Percentiles rank a stretch among this genome's conserved stretches.
Evolutionary conservation across 108 stramenopile genomes (phyloP).

Genomic region (Poteriospumella lacustris): DNA sequence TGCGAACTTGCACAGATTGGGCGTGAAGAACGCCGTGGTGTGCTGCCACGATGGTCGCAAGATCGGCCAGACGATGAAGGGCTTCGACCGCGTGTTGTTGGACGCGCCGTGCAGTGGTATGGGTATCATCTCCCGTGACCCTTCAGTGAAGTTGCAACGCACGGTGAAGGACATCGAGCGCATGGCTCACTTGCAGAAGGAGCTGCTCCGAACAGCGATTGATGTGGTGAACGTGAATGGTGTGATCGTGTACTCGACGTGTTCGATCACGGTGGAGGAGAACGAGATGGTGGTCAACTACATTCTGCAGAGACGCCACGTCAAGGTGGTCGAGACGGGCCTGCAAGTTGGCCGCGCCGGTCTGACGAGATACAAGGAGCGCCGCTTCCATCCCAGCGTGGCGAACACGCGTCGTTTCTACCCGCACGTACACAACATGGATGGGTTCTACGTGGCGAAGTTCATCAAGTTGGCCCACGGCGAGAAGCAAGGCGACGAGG

Average conservation of each 20-base stretch:
- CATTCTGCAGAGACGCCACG: slow-evolving; percentile 82
- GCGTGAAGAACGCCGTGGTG: slow-evolving; percentile 83
- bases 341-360: slow-evolving; percentile 86
- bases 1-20: slow-evolving; percentile 94
- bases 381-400: slow-evolving; percentile 92
- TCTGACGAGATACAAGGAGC: slow-evolving; percentile 80
- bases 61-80: slow-evolving; percentile 70
- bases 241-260: slow-evolving; percentile 94
- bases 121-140: slow-evolving; percentile 95
- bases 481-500: background rate
- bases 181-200: slow-evolving; percentile 90
- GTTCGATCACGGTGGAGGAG: slow-evolving; percentile 88
- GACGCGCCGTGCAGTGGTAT: slow-evolving; percentile 95
- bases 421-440: slow-evolving; percentile 99
- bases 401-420: slow-evolving; percentile 86
- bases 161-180: slow-evolving; percentile 81
- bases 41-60: slow-evolving; percentile 86
- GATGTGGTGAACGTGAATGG: slow-evolving; percentile 84
- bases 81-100: slow-evolving; percentile 90
- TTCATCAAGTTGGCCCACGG: slow-evolving; percentile 77
- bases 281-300: slow-evolving; percentile 99
- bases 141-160: slow-evolving; percentile 88
- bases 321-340: slow-evolving; percentile 78
- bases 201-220: slow-evolving; percentile 89
- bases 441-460: slow-evolving; percentile 98